These are phyloP conservation scores for Pelagophyceae sp. DNA, from an alignment of 352 stramenopile species.

Conservation along the genomic window DNA sequence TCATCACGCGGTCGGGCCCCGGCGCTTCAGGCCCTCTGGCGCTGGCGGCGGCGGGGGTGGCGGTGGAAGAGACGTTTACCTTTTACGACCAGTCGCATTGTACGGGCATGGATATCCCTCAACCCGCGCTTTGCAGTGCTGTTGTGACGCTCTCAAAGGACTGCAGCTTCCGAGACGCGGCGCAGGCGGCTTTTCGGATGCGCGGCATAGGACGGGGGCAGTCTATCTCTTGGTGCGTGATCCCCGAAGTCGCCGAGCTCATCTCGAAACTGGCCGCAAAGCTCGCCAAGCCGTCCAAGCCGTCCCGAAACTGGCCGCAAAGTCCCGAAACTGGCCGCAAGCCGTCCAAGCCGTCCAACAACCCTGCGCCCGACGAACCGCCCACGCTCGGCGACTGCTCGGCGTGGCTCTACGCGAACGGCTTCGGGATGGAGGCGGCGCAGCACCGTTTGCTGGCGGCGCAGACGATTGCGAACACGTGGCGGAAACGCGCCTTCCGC, in stretches of 20 bases:
- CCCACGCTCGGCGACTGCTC: constrained; percentile 73
- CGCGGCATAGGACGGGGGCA: constrained; percentile 74
- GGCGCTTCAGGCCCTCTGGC: constrained; percentile 30
- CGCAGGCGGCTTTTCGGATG: constrained; percentile 78
- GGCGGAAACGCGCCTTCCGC: constrained; percentile 83
- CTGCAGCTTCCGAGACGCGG: constrained; percentile 89
- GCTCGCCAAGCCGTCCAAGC: neutral
- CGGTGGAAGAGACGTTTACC: constrained; percentile 59
- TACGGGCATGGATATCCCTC: constrained; percentile 83
- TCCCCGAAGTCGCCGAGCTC: constrained; percentile 61
- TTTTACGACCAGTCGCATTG: constrained; percentile 87
- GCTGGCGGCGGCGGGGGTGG: constrained; percentile 50
- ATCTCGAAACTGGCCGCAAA: constrained; percentile 36
- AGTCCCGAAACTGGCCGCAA: constrained; percentile 33
- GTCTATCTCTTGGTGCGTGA: constrained; percentile 73
- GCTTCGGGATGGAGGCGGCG: constrained; percentile 98
- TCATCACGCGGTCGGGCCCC: neutral
- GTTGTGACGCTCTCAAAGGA: constrained; percentile 77
- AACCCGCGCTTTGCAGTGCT: constrained; percentile 64
- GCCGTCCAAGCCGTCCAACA: neutral
- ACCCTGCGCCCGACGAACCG: neutral
- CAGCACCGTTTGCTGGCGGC: constrained; percentile 95
- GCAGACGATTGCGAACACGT: constrained; percentile 87
- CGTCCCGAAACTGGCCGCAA: constrained; percentile 36
- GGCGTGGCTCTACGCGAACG: constrained; percentile 97